These are phyloP conservation scores for Fomitopsis pinicola DNA, from an alignment of 1,284 basidiomycete species.

Conservation along the genomic window DNA sequence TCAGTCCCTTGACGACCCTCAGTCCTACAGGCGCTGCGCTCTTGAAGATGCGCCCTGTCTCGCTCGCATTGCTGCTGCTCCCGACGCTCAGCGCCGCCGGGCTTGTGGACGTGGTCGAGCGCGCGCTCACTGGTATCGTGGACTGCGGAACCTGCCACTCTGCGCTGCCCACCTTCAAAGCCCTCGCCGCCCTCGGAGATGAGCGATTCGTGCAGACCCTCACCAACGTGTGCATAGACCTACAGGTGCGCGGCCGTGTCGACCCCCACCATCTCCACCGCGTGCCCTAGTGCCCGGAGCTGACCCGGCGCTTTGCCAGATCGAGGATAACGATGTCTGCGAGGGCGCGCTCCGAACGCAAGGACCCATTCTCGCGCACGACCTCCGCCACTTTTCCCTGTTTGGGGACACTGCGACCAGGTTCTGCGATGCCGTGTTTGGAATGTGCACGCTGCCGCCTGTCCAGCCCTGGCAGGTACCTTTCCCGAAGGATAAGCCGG, in stretches of 20 bases:
- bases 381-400: conserved; percentile 44
- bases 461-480: conserved; percentile 40
- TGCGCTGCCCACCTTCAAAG: conserved; percentile 34
- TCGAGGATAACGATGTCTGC: conserved; percentile 48
- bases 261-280: not conserved
- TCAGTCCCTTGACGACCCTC: not conserved
- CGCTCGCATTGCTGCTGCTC: conserved; percentile 1
- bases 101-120: conserved; percentile 36
- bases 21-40: not conserved
- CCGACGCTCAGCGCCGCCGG: conserved; percentile 7
- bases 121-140: conserved; percentile 35
- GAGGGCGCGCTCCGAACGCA: conserved; percentile 43
- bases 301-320: conserved; percentile 10
- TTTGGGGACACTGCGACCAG: conserved; percentile 46
- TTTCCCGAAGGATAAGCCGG: conserved; percentile 38
- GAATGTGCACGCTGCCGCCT: conserved; percentile 41
- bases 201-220: conserved; percentile 35
- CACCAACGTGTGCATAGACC: conserved; percentile 36
- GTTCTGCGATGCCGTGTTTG: conserved; percentile 53
- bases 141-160: conserved; percentile 45
- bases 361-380: conserved; percentile 56
- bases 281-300: not conserved
- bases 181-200: conserved; percentile 40
- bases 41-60: not conserved
- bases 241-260: conserved; percentile 11